Percentiles rank a stretch among this genome's conserved stretches.
phyloP scores from a whole-genome alignment of 805 yeast genomes.

The Maudiozyma pseudohumilis region DNA sequence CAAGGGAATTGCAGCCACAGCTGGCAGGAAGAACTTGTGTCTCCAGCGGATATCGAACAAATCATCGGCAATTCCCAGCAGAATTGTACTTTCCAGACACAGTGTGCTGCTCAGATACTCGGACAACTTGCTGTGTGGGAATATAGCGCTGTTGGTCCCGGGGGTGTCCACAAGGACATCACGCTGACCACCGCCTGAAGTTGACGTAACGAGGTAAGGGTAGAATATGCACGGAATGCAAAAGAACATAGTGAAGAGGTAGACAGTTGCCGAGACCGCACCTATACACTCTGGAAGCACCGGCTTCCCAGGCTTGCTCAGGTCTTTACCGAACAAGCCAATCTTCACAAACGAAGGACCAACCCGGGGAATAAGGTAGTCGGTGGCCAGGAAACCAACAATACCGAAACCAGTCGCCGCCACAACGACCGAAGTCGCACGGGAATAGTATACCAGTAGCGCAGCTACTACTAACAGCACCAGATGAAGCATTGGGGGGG shows the following conservation, averaged over 20 bases:
- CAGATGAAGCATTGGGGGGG: too few species aligned
- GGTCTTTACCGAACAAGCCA: conserved; percentile 80
- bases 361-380: conserved; percentile 57
- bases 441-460: conserved; percentile 13
- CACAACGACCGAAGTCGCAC: conserved; percentile 17
- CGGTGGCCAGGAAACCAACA: conserved; percentile 54
- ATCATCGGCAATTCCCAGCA: conserved; percentile 88
- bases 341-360: conserved; percentile 56
- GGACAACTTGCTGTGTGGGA: conserved; percentile 76
- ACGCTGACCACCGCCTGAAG: conserved; percentile 52
- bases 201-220: conserved; percentile 53
- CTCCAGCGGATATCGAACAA: conserved; percentile 95
- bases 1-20: conserved; percentile 86
- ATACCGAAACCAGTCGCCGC: conserved; percentile 59
- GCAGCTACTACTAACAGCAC: conserved; percentile 9
- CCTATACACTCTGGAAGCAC: conserved; percentile 87
- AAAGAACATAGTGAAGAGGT: conserved; percentile 68
- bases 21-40: conserved; percentile 92
- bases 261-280: conserved; percentile 74
- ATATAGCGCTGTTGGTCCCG: conserved; percentile 21
- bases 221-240: conserved; percentile 83
- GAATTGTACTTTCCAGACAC: conserved; percentile 71
- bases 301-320: conserved; percentile 67
- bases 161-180: conserved; percentile 15
- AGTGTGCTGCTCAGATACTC: conserved; percentile 79